Evolutionary conservation across 345 rosid species (phyloP), one percentile per base, ranked within the genome.

Genomic region (Hypericum androsaemum): DNA sequence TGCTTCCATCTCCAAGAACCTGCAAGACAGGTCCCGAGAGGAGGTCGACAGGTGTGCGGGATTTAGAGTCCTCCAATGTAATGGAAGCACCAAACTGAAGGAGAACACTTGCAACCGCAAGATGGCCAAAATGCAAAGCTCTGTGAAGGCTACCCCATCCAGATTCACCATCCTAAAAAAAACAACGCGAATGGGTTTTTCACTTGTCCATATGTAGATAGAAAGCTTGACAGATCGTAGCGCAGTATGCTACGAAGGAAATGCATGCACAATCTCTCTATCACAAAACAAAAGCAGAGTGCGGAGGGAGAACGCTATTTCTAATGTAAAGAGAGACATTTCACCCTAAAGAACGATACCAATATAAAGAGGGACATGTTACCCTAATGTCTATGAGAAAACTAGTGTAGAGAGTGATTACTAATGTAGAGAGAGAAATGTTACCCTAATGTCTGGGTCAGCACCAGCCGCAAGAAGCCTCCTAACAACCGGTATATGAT

Each of bases 71-170:
- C 72, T 88, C 95, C 55, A 79, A 53, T 5, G 74, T 59, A 53
- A 75, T 64, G 49, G 86, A 88, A 58, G 95, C 95, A 66, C 94
- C 80, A 10, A 79, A 73, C 65, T 83, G 86, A 68, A 92, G 72
- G 12, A 92, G 86, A 42, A 80, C 61, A 66, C 89, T 82, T 58
- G 95, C 98, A 41, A 85, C 98, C 12, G 96, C 89, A 59, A 92
- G 96, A 83, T 92, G 96, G 57, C 96, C 96, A 68, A 92, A 92
- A 67, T 92, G 94, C 63, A 88, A 77, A 61, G 98, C 96, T 76
- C 96, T 69, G 59, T 88, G 98, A 61, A 92, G 95, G 68, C 95
- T 80, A 71, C 88, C 88, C 94, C 98, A 92, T 51, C 96, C 98
- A 38, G 98, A 92, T 73, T 92, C 98, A 68, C 98, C 98, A 75